Base-by-base conservation (phyloP, 2,329 filamentous ascomycete species). In the Verruconis gallopava region DNA sequence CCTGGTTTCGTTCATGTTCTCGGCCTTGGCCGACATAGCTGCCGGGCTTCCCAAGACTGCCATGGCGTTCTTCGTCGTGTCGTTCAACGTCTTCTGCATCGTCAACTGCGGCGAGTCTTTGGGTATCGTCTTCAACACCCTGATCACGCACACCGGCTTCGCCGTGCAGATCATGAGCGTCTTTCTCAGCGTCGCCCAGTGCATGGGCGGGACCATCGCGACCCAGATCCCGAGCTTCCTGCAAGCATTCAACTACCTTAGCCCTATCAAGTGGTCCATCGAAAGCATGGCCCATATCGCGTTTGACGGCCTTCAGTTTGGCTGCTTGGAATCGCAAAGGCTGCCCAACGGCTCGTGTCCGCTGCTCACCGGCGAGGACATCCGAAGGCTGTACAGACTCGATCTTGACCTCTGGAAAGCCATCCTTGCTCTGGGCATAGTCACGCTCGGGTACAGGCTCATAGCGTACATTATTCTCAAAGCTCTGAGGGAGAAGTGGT, bases 81-180 rank as follows among this genome's bases (percentile, higher is more conserved):
- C 74, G 2, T 83, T 80, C 58, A 75, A 79, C 49, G 77, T 75
- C 48, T 85, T 86, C 53, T 80, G 76, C 49, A 73, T 86, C 42
- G 78, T 84, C 13, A 79, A 67, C 42, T 85, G 79, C 51, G 82
- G 82, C 19, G 82, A 86, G 63, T 81, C 75, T 41, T 53, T 86
- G 1, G 81, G 82, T 1, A 85, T 88, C 53, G 76, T 85, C 62
- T 86, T 86, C 65, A 85, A 85, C 61, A 85, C 81, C 0, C 61
- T 86, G 5, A 82, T 85, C 55, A 62, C 64, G 22, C 81, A 86
- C 53, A 81, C 79, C 0, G 82, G 82, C 2, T 86, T 86, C 55
- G 79, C 81, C 0, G 74, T 86, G 45, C 85, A 83, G 50, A 60
- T 84, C 43, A 84, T 79, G 48, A 77, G 72, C 1, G 70, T 84